phyloP scores from a whole-genome alignment of 352 stramenopile species.

The Globisporangium paddicum region DNA sequence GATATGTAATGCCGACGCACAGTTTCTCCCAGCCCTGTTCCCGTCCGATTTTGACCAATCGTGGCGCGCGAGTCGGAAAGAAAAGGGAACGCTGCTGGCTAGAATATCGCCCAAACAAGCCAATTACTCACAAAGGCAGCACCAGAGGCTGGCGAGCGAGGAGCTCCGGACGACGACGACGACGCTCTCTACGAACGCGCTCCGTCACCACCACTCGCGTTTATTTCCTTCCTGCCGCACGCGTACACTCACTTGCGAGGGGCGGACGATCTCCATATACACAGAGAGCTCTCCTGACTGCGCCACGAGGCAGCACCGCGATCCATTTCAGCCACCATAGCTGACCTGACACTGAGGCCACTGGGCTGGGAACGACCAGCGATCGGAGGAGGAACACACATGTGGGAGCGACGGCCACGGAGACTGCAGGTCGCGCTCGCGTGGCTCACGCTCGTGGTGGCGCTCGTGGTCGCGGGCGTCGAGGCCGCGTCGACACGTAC shows the following conservation, averaged over 20 bases:
- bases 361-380: conserved; percentile 1
- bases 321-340: conserved; percentile 1
- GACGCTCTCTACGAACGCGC: background rate
- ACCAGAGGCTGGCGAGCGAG: background rate
- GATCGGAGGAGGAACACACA: background rate
- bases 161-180: background rate
- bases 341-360: background rate
- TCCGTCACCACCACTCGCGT: background rate
- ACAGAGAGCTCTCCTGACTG: background rate
- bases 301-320: background rate
- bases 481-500: conserved; percentile 7
- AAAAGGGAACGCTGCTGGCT: conserved; percentile 6
- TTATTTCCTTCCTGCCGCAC: conserved; percentile 1
- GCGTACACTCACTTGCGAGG: background rate
- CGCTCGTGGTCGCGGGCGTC: conserved; percentile 10
- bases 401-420: conserved; percentile 9
- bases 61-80: conserved; percentile 4
- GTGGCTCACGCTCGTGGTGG: conserved; percentile 11
- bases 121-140: background rate
- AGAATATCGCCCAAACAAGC: conserved; percentile 6
- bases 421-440: conserved; percentile 5
- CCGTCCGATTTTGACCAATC: background rate
- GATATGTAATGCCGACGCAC: background rate
- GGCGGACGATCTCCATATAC: background rate
- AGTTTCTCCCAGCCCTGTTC: background rate